These are phyloP conservation scores for Crithidia thermophila DNA, from an alignment of 208 protist genomes.

Conservation along the genomic window DNA sequence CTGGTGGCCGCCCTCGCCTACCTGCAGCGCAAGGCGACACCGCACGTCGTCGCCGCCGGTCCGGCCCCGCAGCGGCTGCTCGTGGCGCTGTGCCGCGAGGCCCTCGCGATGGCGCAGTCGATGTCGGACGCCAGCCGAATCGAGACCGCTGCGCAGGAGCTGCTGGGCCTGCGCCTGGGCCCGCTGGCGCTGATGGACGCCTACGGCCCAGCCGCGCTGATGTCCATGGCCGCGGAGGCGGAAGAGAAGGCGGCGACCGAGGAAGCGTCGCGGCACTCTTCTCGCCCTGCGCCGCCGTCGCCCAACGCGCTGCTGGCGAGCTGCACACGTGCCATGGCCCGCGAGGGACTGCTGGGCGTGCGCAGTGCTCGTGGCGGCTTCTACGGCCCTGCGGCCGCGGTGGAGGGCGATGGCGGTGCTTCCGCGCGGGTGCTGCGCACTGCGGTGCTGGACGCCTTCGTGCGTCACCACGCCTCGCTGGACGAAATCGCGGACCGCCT, in stretches of 20 bases:
- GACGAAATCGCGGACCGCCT: conserved; percentile 56
- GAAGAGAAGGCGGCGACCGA: not conserved
- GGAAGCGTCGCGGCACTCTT: not conserved
- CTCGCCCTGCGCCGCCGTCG: conserved; percentile 5
- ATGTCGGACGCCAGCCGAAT: conserved; percentile 31
- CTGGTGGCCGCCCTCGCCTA: conserved; percentile 58
- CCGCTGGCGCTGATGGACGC: conserved; percentile 60
- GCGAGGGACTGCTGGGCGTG: conserved; percentile 43
- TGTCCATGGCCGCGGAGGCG: conserved; percentile 41
- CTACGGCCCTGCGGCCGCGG: conserved; percentile 30
- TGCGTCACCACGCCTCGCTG: conserved; percentile 35
- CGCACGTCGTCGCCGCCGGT: conserved; percentile 55
- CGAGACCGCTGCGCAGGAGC: conserved; percentile 42
- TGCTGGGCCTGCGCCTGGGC: conserved; percentile 49
- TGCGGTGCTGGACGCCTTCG: conserved; percentile 33
- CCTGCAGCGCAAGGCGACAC: conserved; percentile 38
- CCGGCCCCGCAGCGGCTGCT: conserved; percentile 49
- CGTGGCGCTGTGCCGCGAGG: conserved; percentile 46
- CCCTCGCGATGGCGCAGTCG: conserved; percentile 30
- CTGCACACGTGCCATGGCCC: conserved; percentile 35
- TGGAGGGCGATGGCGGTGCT: not conserved
- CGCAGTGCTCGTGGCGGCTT: conserved; percentile 49
- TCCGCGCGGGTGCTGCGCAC: conserved; percentile 7
- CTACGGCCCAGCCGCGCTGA: conserved; percentile 36
- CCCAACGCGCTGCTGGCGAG: conserved; percentile 13